Evolutionary conservation across 768 basidiomycete genomes (phyloP).

Genomic region (Russula ochroleuca): DNA sequence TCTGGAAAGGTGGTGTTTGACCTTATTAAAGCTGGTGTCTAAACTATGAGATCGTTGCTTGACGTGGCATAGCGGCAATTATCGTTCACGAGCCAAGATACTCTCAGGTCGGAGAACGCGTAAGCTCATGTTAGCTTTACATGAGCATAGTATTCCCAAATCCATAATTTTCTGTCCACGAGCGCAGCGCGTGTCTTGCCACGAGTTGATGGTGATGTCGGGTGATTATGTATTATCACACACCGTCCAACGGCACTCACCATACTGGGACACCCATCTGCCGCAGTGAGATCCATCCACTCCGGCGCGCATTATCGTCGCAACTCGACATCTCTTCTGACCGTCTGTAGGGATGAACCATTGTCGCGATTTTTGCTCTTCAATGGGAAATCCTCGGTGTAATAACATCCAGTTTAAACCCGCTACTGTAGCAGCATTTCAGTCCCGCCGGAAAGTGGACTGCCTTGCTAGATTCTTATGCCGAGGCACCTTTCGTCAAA

Average conservation of each 20-base stretch:
- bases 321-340: too few relatives aligned
- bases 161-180: background rate
- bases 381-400: too few relatives aligned
- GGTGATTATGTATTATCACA: background rate
- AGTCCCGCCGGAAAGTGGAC: too few relatives aligned
- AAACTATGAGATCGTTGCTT: background rate
- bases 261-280: background rate
- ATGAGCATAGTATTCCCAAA: background rate
- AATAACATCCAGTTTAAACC: too few relatives aligned
- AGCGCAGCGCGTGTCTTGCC: background rate
- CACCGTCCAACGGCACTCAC: background rate
- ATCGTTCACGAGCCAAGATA: background rate
- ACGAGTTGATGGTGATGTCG: background rate
- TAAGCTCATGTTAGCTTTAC: background rate
- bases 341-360: too few relatives aligned
- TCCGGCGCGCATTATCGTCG: background rate
- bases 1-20: slow-evolving; percentile 19
- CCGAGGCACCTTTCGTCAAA: too few relatives aligned
- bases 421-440: too few relatives aligned
- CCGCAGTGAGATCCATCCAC: too few relatives aligned
- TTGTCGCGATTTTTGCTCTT: too few relatives aligned
- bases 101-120: background rate
- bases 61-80: background rate
- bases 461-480: too few relatives aligned
- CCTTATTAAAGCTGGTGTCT: slow-evolving; percentile 17